Evolutionary conservation across 495 filamentous ascomycete genomes (phyloP), one percentile per base, ranked within the genome.

Genomic region (Filosporella fistucella): DNA sequence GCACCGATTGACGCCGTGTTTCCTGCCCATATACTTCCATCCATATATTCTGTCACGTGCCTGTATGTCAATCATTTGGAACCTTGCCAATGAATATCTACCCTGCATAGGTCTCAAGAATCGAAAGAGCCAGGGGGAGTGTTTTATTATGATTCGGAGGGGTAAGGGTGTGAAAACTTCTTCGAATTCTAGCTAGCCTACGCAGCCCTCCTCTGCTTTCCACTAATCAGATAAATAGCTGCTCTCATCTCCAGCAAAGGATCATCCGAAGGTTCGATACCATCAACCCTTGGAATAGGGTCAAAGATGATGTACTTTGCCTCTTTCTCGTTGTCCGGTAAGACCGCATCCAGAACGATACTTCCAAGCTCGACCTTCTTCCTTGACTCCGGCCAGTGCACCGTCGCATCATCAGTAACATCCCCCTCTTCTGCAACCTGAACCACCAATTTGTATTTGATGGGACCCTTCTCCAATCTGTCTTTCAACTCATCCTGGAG

Each of bases 271-370:
- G 66, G 45, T 47, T 78, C 74, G 10, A 80, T 58, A 0, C 75
- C 75, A 14, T 69, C 54, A 20, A 77, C 70, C 24, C 75, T 64
- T 2, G 76, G 74, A 45, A 77, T 68, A 20, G 75, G 74, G 58
- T 80, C 74, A 51, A 76, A 77, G 45, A 77, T 76, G 32, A 73
- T 64, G 24, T 62, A 52, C 61, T 76, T 72, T 63, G 72, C 67
- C 62, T 72, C 54, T 49, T 60, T 59, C 26, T 55, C 61, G 39
- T 67, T 61, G 20, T 74, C 61, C 12, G 47, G 37, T 7, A 64
- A 29, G 1, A 67, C 29, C n/a, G 51, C 54, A n/a, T 71, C 66
- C 3, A 79, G 16, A 40, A 49, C 66, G 5, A 79, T 55, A 7
- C 44, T 62, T 4, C 77, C 76, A 40, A 81, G 58, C 49, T 76